Evolutionary conservation across 352 stramenopile species (phyloP).

Genomic region (Plasmopara halstedii): DNA sequence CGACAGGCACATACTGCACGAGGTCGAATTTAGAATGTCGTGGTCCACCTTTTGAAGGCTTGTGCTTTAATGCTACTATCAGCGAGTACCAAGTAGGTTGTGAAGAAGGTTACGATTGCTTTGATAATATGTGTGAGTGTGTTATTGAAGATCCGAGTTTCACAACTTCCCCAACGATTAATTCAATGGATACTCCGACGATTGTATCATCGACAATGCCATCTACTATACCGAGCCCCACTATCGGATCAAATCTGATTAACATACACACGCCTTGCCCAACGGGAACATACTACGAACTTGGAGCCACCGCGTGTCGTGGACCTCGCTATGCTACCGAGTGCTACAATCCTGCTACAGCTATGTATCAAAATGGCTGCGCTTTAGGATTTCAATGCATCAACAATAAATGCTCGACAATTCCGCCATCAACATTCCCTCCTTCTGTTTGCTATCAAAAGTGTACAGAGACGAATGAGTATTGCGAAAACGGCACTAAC

Average conservation of each 20-base stretch:
- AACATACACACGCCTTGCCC: conserved; percentile 12
- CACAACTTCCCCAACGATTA: not conserved
- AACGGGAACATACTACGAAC: conserved; percentile 17
- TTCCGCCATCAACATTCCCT: conserved; percentile 13
- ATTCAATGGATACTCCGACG: not conserved
- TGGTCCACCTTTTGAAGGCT: not conserved
- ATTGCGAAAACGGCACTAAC: conserved; percentile 22
- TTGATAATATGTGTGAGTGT: conserved; percentile 20
- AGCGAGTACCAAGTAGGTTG: conserved; percentile 17
- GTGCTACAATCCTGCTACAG: conserved; percentile 26
- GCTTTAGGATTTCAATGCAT: conserved; percentile 23
- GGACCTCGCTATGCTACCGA: conserved; percentile 10
- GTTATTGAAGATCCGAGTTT: conserved; percentile 15
- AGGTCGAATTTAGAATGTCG: conserved; percentile 7
- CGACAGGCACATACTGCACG: conserved; percentile 16
- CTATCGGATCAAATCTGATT: not conserved
- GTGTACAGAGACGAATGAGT: conserved; percentile 18
- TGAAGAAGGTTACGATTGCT: conserved; percentile 19
- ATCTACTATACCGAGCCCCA: not conserved
- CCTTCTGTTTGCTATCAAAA: conserved; percentile 17
- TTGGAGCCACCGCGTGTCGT: conserved; percentile 15
- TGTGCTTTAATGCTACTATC: conserved; percentile 19
- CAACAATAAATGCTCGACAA: conserved; percentile 24
- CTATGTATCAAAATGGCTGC: conserved; percentile 21
- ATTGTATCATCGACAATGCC: not conserved